Conservation (phyloP, 1,139 yeast species). For the Geotrichum fermentans region DNA sequence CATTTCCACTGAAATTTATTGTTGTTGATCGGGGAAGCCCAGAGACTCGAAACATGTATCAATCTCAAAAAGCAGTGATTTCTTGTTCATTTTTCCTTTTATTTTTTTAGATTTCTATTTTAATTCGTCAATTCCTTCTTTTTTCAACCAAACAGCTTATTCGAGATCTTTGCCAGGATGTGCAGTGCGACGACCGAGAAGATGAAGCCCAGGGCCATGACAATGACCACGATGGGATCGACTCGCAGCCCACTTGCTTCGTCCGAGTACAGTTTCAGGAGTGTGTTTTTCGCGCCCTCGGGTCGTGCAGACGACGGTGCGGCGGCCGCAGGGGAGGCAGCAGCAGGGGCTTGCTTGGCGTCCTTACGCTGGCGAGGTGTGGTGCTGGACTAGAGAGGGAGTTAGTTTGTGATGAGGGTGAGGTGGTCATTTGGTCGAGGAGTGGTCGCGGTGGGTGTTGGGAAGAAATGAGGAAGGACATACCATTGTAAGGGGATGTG, state of each 20-base stretch:
- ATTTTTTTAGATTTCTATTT: background rate
- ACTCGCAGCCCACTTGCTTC: constrained; percentile 96
- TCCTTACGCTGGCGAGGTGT: background rate
- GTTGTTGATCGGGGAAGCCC: background rate
- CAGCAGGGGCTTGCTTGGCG: constrained; percentile 72
- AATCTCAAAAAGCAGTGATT: too few species aligned
- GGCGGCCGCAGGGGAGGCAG: constrained; percentile 77
- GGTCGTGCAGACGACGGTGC: constrained; percentile 75
- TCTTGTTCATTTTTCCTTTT: too few species aligned
- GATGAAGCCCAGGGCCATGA: constrained; percentile 92
- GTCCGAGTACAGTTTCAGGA: constrained; percentile 92
- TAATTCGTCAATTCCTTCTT: too few species aligned
- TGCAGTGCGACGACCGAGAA: constrained; percentile 91
- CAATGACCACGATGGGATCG: constrained; percentile 92
- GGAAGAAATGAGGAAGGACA: too few species aligned
- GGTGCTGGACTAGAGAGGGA: background rate
- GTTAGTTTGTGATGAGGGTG: too few species aligned
- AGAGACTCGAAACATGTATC: background rate
- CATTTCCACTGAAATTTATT: background rate
- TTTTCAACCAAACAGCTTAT: constrained; percentile 41
- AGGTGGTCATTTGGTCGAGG: too few species aligned
- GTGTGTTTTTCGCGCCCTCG: constrained; percentile 69
- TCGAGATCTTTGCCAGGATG: constrained; percentile 73
- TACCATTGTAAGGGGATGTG: too few species aligned
- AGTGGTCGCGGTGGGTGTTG: too few species aligned